Base-by-base conservation (phyloP, 2,329 filamentous ascomycete genomes). In the Colletotrichum scovillei region DNA sequence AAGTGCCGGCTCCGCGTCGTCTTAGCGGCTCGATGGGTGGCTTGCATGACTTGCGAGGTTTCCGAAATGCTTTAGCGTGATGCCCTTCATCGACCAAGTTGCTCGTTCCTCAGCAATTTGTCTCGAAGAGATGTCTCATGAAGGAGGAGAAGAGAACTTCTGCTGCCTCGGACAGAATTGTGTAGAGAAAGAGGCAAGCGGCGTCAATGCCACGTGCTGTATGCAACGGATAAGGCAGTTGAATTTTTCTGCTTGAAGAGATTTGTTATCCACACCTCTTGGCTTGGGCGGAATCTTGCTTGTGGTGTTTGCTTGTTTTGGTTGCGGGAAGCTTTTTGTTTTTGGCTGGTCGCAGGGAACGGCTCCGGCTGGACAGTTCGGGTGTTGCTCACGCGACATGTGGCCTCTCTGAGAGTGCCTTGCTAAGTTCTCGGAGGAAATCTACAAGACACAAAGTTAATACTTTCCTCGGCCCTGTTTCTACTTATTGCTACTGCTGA, bases 301-400 rank as follows among this genome's bases (percentile, higher is more conserved):
- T 71, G 35, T 30, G 60, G 35, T 49, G 26, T 56, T 64, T 56
- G 38, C 52, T 64, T 65, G 55, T 52, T 65, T 66, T 42, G 12
- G 53, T 57, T 70, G 67, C 46, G 55, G 49, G 59, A 56, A 35
- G 57, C 60, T 65, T 19, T 52, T 52, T 12, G 52, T 67, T 57
- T 57, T 52, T 16, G 35, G 46, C 32, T 35, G 32, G 32, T 35
- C 32, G 32, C 60, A 73, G 49, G 70, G 70, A 65, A 72, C 55
- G 62, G 67, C 67, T 60, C 30, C 52, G 30, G n/a, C 19, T 57
- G 28, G 16, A 46, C 8, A 49, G 24, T 67, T 57, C 57, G 52
- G 26, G n/a, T 69, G 65, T 63, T 63, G 58, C 71, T 71, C 67
- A 73, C 56, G 67, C 71, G 60, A 70, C 60, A 73, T 46, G 24